Base-by-base conservation (phyloP, 2,329 filamentous ascomycete species). In the Raffaelea arxii region DNA sequence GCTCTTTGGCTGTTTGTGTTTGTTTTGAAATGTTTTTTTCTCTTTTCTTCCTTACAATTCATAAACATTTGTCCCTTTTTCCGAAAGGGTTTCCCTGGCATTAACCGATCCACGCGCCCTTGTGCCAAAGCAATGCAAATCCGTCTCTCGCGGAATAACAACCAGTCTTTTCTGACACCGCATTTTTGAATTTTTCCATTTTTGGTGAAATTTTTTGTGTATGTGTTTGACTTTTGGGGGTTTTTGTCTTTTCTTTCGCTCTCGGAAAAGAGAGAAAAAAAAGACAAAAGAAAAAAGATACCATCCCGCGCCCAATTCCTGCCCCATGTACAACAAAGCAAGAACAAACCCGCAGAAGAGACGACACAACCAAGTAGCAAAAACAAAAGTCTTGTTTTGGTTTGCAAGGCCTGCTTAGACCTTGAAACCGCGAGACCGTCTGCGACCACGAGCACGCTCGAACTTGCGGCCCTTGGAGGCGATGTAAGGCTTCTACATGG, bases 401-500 rank as follows among this genome's bases (percentile, higher is more conserved):
- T 35, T 30, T 40, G 35, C 16, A 14, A 32, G 9, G 10, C n/a
- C 14, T 19, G 24, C 45, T 49, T 95, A 98, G 69, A 98, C 92
- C 89, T 98, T 98, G 90, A 98, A 98, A 81, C 94, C 92, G 66
- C 86, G 82, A 64, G 90, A 97, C 70, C 89, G 80, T 84, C 92
- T 94, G 75, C 92, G 90, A 74, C 92, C 94, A 92, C 92, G 90
- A 65, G 90, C 92, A 65, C 82, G 81, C 84, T 98, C 94, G 79
- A 98, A 98, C 81, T 98, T 98, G 75, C 92, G 86, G 66, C 94
- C 94, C 86, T 98, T 98, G 79, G 88, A 94, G 74, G 88, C 80
- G 65, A 98, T 80, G 62, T 94, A 86, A 60, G 91, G 91, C 82
- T 96, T 97, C 91, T 92, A 62, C 36, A 53, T 50, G 38, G 46